A percentile compares a stretch with the other conserved stretches of the same genome.
Conservation (phyloP, 176 grass and related monocot genomes). For the Calamus simplicifolius region DNA sequence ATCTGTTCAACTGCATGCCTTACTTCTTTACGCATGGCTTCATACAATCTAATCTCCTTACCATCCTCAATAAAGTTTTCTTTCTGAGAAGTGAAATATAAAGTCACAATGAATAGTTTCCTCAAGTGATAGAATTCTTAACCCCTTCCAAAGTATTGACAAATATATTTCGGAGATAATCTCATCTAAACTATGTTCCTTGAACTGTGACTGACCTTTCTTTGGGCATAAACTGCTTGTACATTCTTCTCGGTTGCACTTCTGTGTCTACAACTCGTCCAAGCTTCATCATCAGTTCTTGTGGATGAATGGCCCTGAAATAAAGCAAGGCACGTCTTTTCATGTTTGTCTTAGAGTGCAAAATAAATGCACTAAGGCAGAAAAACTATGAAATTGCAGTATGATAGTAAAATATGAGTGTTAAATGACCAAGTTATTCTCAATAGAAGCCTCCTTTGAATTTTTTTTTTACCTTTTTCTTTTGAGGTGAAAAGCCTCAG, state of each 20-base stretch:
- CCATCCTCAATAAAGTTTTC: slow-evolving; percentile 19
- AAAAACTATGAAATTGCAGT: too few relatives aligned
- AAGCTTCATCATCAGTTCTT: slow-evolving; percentile 78
- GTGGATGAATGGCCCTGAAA: slow-evolving; percentile 70
- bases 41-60: slow-evolving; percentile 43
- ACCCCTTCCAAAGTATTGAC: too few relatives aligned
- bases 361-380: too few relatives aligned
- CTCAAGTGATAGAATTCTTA: too few relatives aligned
- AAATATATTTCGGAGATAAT: not conserved
- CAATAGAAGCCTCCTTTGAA: too few relatives aligned
- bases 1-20: slow-evolving; percentile 84
- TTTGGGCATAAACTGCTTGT: slow-evolving; percentile 27
- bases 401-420: too few relatives aligned
- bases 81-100: slow-evolving; percentile 20
- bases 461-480: too few relatives aligned
- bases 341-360: too few relatives aligned
- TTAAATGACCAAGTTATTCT: too few relatives aligned
- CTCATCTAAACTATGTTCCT: not conserved
- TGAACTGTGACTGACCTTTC: slow-evolving; percentile 36
- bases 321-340: not conserved
- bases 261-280: slow-evolving; percentile 28
- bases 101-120: not conserved
- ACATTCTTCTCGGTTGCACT: slow-evolving; percentile 39
- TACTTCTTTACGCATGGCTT: slow-evolving; percentile 77
- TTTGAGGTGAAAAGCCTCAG: too few relatives aligned